phyloP scores from a whole-genome alignment of 805 yeast species.

The Saturnispora silvae region DNA sequence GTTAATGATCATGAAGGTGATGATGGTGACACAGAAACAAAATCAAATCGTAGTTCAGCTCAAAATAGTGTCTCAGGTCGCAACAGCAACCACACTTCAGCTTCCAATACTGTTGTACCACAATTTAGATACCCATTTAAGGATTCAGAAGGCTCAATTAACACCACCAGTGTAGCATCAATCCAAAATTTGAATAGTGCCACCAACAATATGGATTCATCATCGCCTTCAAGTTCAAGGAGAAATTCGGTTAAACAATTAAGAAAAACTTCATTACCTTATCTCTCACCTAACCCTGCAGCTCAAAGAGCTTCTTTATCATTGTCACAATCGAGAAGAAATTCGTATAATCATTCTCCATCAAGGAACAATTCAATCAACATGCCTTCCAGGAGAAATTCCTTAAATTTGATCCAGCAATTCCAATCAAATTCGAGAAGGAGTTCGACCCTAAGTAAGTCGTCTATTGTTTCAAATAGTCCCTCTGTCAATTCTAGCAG shows the following conservation, averaged over 20 bases:
- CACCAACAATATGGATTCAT: too few species aligned
- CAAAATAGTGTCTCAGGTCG: not conserved
- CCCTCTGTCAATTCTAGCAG: conserved; percentile 2
- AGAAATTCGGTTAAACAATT: conserved; percentile 16
- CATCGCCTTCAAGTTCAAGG: conserved; percentile 11
- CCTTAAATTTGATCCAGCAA: conserved; percentile 7
- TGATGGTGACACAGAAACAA: not conserved
- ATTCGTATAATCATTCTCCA: conserved; percentile 11
- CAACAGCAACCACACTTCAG: not conserved
- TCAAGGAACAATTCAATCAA: conserved; percentile 10
- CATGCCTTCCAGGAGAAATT: conserved; percentile 14
- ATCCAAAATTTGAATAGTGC: too few species aligned
- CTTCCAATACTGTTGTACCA: conserved; percentile 27
- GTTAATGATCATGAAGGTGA: not conserved
- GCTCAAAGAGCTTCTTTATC: conserved; percentile 9
- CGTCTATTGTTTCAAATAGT: conserved; percentile 6
- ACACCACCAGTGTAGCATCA: not conserved
- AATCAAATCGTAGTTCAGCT: not conserved
- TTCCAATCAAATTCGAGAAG: conserved; percentile 13
- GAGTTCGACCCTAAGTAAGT: conserved; percentile 14
- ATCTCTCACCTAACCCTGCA: conserved; percentile 6
- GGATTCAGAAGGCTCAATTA: conserved; percentile 25
- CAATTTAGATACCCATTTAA: conserved; percentile 64
- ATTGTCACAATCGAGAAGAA: conserved; percentile 16
- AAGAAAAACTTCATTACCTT: conserved; percentile 1